Percentiles rank a stretch among this genome's conserved stretches.
Conservation (phyloP, 768 basidiomycete species). For the Neoboletus subvelutipes region DNA sequence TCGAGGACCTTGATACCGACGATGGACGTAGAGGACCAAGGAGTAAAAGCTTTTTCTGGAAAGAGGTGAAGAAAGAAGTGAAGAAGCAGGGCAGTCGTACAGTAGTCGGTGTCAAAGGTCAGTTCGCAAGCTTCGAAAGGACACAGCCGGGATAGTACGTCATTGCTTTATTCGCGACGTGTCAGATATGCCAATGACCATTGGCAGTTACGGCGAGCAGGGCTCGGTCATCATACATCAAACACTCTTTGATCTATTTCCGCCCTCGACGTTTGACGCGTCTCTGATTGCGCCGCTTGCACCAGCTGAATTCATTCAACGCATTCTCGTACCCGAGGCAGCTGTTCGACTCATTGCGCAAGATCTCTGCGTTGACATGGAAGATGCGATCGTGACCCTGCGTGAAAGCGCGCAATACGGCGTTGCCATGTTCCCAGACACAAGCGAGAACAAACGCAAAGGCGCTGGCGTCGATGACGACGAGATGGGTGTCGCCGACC, state of each 20-base stretch:
- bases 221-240: conserved; percentile 81
- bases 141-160: conserved; percentile 90
- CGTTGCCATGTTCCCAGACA: conserved; percentile 75
- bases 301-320: conserved; percentile 73
- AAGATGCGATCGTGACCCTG: conserved; percentile 56
- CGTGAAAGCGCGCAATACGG: conserved; percentile 82
- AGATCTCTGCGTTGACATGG: conserved; percentile 54
- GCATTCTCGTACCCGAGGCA: conserved; percentile 88
- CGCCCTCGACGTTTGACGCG: conserved; percentile 55
- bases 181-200: neutral
- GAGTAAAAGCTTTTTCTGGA: conserved; percentile 64
- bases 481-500: conserved; percentile 37
- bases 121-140: conserved; percentile 78
- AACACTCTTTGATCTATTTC: conserved; percentile 73
- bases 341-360: conserved; percentile 79
- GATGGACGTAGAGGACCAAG: conserved; percentile 26
- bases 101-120: conserved; percentile 66
- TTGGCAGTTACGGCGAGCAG: conserved; percentile 76
- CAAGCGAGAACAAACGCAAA: conserved; percentile 26
- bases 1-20: conserved; percentile 13
- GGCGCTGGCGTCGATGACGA: conserved; percentile 39
- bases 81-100: conserved; percentile 64
- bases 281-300: conserved; percentile 62
- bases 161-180: neutral
- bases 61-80: conserved; percentile 60